phyloP scores from a whole-genome alignment of 1,284 basidiomycete species.

The Rhizopogon parksii region DNA sequence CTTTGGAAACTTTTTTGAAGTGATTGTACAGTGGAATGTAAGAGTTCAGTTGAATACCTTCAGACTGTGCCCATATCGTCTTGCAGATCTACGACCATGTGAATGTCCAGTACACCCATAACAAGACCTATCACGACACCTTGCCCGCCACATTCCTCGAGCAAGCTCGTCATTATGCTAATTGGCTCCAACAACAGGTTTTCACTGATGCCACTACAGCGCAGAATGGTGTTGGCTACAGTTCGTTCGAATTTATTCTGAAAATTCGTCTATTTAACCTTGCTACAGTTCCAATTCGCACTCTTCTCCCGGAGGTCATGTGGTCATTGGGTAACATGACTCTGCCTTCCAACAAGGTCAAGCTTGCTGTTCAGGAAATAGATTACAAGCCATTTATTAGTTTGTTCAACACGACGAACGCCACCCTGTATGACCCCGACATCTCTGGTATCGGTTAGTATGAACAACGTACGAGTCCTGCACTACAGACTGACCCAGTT shows the following conservation, averaged over 20 bases:
- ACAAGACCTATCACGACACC: conserved; percentile 37
- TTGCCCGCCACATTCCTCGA: conserved; percentile 24
- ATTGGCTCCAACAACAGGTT: conserved; percentile 38
- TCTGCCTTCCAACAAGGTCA: conserved; percentile 30
- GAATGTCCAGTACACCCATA: conserved; percentile 44
- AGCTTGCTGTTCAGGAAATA: conserved; percentile 31
- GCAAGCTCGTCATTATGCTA: conserved; percentile 33
- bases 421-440: conserved; percentile 19
- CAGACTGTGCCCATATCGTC: not conserved
- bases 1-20: not conserved
- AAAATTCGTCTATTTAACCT: not conserved
- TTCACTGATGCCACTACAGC: conserved; percentile 30
- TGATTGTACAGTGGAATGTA: conserved; percentile 5
- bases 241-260: conserved; percentile 14
- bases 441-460: conserved; percentile 23
- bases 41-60: not conserved
- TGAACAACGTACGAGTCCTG: not conserved
- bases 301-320: conserved; percentile 33
- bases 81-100: conserved; percentile 42
- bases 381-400: conserved; percentile 43
- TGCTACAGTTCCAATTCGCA: conserved; percentile 30
- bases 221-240: conserved; percentile 34
- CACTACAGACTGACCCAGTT: not conserved
- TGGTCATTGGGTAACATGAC: conserved; percentile 29
- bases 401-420: conserved; percentile 35